phyloP scores from a whole-genome alignment of 176 grass and related monocot genomes.

The Bolboschoenus planiculmis region DNA sequence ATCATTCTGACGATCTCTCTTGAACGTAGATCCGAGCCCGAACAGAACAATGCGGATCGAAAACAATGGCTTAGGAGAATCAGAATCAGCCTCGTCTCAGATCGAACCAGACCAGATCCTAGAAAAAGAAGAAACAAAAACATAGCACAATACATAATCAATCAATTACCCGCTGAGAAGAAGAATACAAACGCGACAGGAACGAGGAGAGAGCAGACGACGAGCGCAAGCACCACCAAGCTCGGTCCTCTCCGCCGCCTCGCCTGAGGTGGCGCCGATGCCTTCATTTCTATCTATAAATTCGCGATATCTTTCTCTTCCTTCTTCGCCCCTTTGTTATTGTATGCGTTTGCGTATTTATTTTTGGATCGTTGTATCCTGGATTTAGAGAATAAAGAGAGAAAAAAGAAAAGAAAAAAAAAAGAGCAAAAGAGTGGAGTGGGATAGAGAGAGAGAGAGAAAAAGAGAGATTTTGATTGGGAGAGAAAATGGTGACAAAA shows the following conservation, averaged over 20 bases:
- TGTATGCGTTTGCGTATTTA: background rate
- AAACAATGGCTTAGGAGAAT: background rate
- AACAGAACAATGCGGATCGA: conserved; percentile 14
- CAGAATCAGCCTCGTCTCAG: conserved; percentile 25
- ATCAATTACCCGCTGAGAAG: conserved; percentile 64
- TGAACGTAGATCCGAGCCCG: background rate
- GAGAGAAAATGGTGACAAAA: background rate
- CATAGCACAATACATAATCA: too few relatives aligned
- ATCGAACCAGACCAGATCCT: conserved; percentile 42
- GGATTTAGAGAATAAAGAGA: background rate
- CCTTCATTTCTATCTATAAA: conserved; percentile 56
- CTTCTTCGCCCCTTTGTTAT: background rate
- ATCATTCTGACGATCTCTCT: background rate
- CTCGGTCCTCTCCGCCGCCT: conserved; percentile 76
- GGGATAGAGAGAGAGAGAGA: background rate
- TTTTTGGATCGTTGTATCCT: background rate
- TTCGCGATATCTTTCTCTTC: background rate
- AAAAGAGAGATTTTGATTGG: background rate
- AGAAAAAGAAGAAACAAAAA: background rate
- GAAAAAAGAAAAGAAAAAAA: background rate
- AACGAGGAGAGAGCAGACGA: conserved; percentile 93
- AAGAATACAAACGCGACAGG: conserved; percentile 90
- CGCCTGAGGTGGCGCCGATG: conserved; percentile 54
- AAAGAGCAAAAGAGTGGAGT: conserved; percentile 1
- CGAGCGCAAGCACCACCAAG: conserved; percentile 82